A percentile compares a stretch with the other conserved stretches of the same genome.
These are phyloP conservation scores for Neoboletus magnificus DNA, from an alignment of 768 basidiomycete species.

Conservation along the genomic window DNA sequence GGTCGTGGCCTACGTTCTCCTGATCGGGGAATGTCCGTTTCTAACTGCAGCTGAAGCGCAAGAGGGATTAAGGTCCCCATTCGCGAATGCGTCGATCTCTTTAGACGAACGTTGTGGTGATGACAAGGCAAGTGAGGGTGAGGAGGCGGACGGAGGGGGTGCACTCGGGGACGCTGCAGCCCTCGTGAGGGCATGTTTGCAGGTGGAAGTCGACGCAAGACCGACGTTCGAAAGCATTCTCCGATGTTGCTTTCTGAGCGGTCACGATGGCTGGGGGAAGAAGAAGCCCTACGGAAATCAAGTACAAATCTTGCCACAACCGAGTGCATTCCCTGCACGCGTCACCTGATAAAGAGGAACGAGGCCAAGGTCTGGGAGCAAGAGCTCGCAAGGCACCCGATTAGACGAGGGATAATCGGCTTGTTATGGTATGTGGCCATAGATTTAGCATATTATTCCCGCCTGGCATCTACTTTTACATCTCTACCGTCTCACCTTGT, in stretches of 20 bases:
- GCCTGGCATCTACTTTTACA: slow-evolving; percentile 4
- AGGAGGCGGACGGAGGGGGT: slow-evolving; percentile 81
- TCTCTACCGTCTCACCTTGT: slow-evolving; percentile 8
- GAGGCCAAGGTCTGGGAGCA: slow-evolving; percentile 8
- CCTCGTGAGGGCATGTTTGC: slow-evolving; percentile 80
- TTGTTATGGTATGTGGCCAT: slow-evolving; percentile 12
- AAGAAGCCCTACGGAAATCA: slow-evolving; percentile 31
- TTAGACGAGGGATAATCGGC: not conserved
- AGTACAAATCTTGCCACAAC: slow-evolving; percentile 23
- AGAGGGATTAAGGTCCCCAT: slow-evolving; percentile 73
- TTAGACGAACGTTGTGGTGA: slow-evolving; percentile 80
- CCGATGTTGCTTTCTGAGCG: slow-evolving; percentile 76
- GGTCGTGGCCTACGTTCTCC: slow-evolving; percentile 92
- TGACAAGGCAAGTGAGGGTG: slow-evolving; percentile 67
- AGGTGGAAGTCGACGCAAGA: slow-evolving; percentile 70
- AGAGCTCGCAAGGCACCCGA: not conserved
- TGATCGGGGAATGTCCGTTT: slow-evolving; percentile 91
- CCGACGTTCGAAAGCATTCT: slow-evolving; percentile 85
- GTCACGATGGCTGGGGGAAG: slow-evolving; percentile 70
- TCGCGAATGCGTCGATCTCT: slow-evolving; percentile 70
- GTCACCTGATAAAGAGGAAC: slow-evolving; percentile 20
- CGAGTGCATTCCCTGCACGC: slow-evolving; percentile 32
- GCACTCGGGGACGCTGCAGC: slow-evolving; percentile 80
- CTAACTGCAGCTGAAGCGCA: slow-evolving; percentile 89
- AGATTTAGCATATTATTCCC: slow-evolving; percentile 7